Evolutionary conservation across 75 land plant species (phyloP).

Genomic region (Larix kaempferi): DNA sequence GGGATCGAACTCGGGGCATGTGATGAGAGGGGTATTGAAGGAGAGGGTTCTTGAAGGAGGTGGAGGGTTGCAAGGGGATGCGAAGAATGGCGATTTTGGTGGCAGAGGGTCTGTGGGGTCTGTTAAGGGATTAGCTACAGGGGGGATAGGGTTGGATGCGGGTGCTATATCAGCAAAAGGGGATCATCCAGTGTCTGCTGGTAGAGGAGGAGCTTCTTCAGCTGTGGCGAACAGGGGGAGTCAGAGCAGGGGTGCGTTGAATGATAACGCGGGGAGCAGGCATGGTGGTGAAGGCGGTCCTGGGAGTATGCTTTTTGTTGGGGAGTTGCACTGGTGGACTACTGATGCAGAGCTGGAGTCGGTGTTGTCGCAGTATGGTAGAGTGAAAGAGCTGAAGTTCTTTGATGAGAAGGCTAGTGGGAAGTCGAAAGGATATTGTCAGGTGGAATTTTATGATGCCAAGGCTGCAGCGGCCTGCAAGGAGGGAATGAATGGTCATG

Average conservation of each 20-base stretch:
- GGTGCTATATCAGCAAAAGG: slow-evolving; percentile 7
- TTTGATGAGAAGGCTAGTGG: slow-evolving; percentile 96
- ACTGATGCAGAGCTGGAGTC: slow-evolving; percentile 91
- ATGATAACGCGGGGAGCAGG: slow-evolving; percentile 1
- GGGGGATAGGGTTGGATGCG: background rate
- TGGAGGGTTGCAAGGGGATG: slow-evolving; percentile 8
- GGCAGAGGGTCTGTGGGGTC: slow-evolving; percentile 7
- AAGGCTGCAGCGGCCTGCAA: slow-evolving; percentile 75
- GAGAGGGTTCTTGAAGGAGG: slow-evolving; percentile 8
- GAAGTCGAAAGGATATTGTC: slow-evolving; percentile 91
- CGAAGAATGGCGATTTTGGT: slow-evolving; percentile 6
- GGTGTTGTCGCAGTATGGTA: slow-evolving; percentile 73
- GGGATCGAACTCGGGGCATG: background rate
- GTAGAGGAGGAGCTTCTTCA: slow-evolving; percentile 1
- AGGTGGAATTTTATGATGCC: slow-evolving; percentile 83
- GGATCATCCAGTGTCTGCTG: slow-evolving; percentile 12
- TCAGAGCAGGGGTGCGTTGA: slow-evolving; percentile 9
- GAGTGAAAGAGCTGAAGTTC: slow-evolving; percentile 80
- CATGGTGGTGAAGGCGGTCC: slow-evolving; percentile 31
- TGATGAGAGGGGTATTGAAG: background rate
- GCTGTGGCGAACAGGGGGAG: slow-evolving; percentile 1
- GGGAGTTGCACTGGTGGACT: slow-evolving; percentile 98
- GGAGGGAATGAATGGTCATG: slow-evolving; percentile 86
- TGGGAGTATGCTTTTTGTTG: slow-evolving; percentile 72
- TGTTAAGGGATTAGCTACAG: slow-evolving; percentile 1